A percentile compares a stretch with the other conserved stretches of the same genome.
Conservation (phyloP, 164 flowering plant genomes). For the Buxus sempervirens region DNA sequence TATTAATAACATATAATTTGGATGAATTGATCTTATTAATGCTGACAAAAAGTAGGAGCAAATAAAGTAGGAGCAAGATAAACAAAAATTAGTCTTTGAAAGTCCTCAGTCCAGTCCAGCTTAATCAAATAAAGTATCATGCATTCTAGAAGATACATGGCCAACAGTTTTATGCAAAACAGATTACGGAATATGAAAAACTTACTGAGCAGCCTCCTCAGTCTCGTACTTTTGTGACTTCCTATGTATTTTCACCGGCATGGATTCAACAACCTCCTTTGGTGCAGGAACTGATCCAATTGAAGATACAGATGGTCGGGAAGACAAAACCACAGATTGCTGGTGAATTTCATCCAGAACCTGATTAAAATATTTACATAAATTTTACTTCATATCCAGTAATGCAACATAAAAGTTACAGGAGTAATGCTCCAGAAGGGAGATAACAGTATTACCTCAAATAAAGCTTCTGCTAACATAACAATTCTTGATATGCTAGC, state of each 20-base stretch:
- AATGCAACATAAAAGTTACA: background rate
- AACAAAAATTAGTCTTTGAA: no score
- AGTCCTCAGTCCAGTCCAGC: no score
- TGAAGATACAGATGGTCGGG: constrained; percentile 80
- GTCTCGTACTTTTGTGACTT: constrained; percentile 48
- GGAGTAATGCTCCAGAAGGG: background rate
- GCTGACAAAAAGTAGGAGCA: no score
- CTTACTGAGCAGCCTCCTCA: constrained; percentile 89
- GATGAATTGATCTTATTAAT: no score
- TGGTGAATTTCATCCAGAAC: constrained; percentile 99
- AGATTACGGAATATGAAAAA: constrained; percentile 2
- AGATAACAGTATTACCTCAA: constrained; percentile 59
- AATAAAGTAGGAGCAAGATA: no score
- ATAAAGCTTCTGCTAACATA: constrained; percentile 93
- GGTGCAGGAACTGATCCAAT: constrained; percentile 97
- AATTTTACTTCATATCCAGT: constrained; percentile 20
- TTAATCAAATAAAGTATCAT: background rate
- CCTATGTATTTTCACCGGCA: constrained; percentile 61
- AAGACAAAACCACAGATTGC: constrained; percentile 89
- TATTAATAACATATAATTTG: no score
- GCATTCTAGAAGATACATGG: background rate
- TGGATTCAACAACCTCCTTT: constrained; percentile 75
- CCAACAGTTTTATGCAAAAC: background rate
- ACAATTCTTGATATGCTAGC: constrained; percentile 97
- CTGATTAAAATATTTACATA: constrained; percentile 38